Percentiles rank a stretch among this genome's conserved stretches.
Evolutionary conservation across 176 grass and related monocot genomes (phyloP).

Genomic region (Hordeum marinum): DNA sequence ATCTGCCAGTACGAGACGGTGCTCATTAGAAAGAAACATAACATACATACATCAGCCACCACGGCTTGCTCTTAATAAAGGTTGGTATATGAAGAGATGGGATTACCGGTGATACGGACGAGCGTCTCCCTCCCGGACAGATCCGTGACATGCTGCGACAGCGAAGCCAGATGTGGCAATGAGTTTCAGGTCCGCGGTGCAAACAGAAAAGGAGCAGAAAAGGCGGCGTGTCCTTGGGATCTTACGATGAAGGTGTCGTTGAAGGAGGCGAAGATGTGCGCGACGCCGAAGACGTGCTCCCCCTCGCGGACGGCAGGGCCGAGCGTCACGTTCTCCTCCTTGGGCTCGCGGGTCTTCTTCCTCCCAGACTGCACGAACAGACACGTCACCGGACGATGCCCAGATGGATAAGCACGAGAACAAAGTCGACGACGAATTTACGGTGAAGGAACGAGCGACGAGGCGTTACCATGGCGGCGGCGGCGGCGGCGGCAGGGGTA

Average conservation of each 20-base stretch:
- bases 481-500: not conserved
- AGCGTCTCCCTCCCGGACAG: conserved; percentile 85
- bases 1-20: not conserved
- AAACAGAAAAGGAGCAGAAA: not conserved
- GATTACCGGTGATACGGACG: conserved; percentile 82
- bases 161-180: not conserved
- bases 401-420: not conserved
- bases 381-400: not conserved
- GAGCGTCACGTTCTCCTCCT: conserved; percentile 80
- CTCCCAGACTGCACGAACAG: conserved; percentile 41
- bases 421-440: too few species aligned
- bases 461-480: conserved; percentile 28
- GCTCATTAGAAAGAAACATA: not conserved
- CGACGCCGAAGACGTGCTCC: conserved; percentile 62
- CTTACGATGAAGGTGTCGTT: conserved; percentile 84
- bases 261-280: conserved; percentile 64
- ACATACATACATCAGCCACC: not conserved
- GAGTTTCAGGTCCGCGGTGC: not conserved
- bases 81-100: not conserved
- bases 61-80: not conserved
- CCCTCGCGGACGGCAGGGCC: conserved; percentile 64
- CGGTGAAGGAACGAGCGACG: not conserved
- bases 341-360: conserved; percentile 56
- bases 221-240: not conserved
- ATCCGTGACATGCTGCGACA: conserved; percentile 86